Evolutionary conservation across 805 yeast genomes (phyloP), one percentile per base, ranked within the genome.

Genomic region (Yarrowia porcina): DNA sequence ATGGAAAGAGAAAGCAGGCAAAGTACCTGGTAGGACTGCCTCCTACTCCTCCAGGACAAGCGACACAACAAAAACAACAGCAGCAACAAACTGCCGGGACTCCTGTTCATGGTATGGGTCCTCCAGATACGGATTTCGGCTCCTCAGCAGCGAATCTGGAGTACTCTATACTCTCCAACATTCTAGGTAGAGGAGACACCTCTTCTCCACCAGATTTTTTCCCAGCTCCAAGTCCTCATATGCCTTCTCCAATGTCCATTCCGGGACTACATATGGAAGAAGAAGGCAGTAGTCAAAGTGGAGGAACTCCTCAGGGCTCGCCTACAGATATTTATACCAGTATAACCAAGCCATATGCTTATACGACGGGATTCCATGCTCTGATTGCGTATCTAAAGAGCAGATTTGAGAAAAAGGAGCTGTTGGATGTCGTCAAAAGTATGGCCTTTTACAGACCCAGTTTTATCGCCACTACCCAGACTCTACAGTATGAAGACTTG

Each of bases 1-100:
- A 92, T 76, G 97, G 96, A 1, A 93, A 94, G 2, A 76, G 97
- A 57, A 80, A 83, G 66, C 88, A 88, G 76, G 77, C 77, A 35
- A 91, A 91, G 73, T 91, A 91, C 67, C 72, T 91, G 61, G 77
- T 82, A 39, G 94, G 87, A 64, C 82, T 82, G 2, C 82, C 83
- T 2, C 76, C 73, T 6, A 47, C 61, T 8, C 63, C 44, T n/a
- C 38, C 42, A 15, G 41, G 47, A 25, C 44, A 25, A 21, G 17
- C 32, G n/a, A 20, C 30, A n/a, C 57, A 45, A 20, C 33, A 64
- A 20, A 30, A 38, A 15, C 32, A 18, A n/a, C 49, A 45, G 21
- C 45, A 33, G 21, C 59, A 33, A 10, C 35, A 45, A 3, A 30
- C 32, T 3, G 13, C 18, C 12, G 35, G 30, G 7, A 3, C 38